Conservation (phyloP, 2,329 filamentous ascomycete species). For the Fusarium nanum region DNA sequence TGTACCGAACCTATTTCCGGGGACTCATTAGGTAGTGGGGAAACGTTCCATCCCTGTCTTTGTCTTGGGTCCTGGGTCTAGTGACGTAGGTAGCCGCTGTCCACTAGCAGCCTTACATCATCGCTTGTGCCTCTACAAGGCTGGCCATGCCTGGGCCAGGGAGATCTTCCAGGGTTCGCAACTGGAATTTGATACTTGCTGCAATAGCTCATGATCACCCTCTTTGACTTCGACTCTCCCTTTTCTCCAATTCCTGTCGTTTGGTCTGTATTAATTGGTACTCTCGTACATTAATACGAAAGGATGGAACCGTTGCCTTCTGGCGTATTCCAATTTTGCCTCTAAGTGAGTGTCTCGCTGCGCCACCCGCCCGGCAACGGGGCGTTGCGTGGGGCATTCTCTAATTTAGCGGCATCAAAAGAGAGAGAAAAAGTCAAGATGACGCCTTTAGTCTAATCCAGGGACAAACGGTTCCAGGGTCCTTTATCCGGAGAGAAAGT, state of each 20-base stretch:
- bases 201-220: not conserved
- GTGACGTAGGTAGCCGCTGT: slow-evolving; percentile 41
- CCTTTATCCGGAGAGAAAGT: slow-evolving; percentile 15
- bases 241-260: not conserved
- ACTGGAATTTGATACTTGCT: slow-evolving; percentile 11
- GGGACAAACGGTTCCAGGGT: slow-evolving; percentile 13
- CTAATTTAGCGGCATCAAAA: slow-evolving; percentile 17
- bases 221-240: not conserved
- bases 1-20: slow-evolving; percentile 16
- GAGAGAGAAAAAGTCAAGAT: slow-evolving; percentile 7
- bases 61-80: slow-evolving; percentile 22
- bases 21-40: slow-evolving; percentile 23
- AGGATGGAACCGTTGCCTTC: slow-evolving; percentile 3
- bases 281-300: not conserved
- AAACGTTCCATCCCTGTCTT: slow-evolving; percentile 11
- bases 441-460: slow-evolving; percentile 7
- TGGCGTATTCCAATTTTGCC: slow-evolving; percentile 9
- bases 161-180: slow-evolving; percentile 8
- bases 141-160: slow-evolving; percentile 16
- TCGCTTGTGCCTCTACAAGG: slow-evolving; percentile 28
- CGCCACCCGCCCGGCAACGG: slow-evolving; percentile 39
- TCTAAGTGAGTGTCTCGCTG: slow-evolving; percentile 20
- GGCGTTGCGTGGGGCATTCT: slow-evolving; percentile 38
- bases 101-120: slow-evolving; percentile 40
- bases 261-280: not conserved